Evolutionary conservation across 2,329 filamentous ascomycete species (phyloP), one percentile per base, ranked within the genome.

Genomic region (Blastomyces gilchristii): DNA sequence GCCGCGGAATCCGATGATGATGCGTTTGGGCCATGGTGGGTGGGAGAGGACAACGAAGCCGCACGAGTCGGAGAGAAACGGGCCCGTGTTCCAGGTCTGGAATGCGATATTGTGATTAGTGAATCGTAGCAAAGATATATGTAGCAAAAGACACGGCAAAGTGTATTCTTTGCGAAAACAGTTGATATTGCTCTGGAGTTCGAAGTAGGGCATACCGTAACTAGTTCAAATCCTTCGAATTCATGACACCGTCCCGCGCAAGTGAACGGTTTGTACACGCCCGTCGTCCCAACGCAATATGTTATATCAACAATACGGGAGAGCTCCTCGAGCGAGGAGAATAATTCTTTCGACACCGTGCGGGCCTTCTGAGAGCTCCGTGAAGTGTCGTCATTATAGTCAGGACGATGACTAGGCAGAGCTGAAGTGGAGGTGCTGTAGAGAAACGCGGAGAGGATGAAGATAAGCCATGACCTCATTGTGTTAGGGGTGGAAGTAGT

Each of bases 11-110:
- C 91, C 92, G 47, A 97, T 83, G 56, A 97, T 80, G 63, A 99
- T 89, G 63, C 86, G 82, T 56, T 82, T 81, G 25, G 77, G 73
- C 4, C 77, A 79, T 2, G 82, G 82, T 3, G 77, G 68, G 71
- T 95, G 89, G 66, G 94, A 92, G n/a, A 97, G 79, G 0, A 90
- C 92, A 63, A 97, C 86, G 76, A 96, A 99, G 65, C 94, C 94
- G 75, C 91, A 97, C 68, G 90, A 95, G 75, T 97, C 94, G 65
- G 87, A 89, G 70, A 97, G 81, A 39, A 97, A 79, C 12, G 87
- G 82, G 0, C 94, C 94, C 0, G 94, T 97, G 71, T 95, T 92
- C 89, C 91, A 99, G 12, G 91, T 90, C 74, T 83, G 4, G 39
- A 28, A 18, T 56, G 53, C 25, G 66, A 59, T 37, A 6, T 34